phyloP scores from a whole-genome alignment of 169 alveolate species.

The Perkinsus olseni region DNA sequence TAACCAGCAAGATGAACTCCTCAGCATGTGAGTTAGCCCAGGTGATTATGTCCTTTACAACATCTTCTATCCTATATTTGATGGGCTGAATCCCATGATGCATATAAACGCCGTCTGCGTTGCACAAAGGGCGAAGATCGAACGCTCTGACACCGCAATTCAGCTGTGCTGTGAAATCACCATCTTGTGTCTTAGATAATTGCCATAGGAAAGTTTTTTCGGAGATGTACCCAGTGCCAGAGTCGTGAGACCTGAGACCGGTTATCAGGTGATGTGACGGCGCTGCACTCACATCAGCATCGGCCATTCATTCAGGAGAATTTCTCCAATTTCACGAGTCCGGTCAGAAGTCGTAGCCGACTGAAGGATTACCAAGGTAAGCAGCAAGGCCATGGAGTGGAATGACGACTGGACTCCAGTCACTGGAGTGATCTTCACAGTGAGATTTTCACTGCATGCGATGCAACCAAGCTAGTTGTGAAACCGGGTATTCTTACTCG shows the following conservation, averaged over 20 bases:
- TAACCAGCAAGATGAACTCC: not conserved
- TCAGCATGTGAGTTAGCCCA: not conserved
- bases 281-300: not conserved
- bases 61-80: not conserved
- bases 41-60: not conserved
- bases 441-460: too few species aligned
- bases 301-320: not conserved
- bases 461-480: too few species aligned
- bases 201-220: not conserved
- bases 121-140: not conserved
- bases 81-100: not conserved
- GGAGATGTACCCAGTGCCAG: not conserved
- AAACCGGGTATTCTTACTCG: too few species aligned
- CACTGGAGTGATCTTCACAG: too few species aligned
- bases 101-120: not conserved
- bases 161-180: not conserved
- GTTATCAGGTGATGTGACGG: not conserved
- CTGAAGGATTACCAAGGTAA: too few species aligned
- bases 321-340: not conserved
- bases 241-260: not conserved
- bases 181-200: not conserved
- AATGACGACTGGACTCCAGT: too few species aligned
- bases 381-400: too few species aligned
- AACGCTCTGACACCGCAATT: not conserved
- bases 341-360: too few species aligned